Evolutionary conservation across 2,329 filamentous ascomycete genomes (phyloP), one percentile per base, ranked within the genome.

Genomic region (Microthyrium microscopicum): DNA sequence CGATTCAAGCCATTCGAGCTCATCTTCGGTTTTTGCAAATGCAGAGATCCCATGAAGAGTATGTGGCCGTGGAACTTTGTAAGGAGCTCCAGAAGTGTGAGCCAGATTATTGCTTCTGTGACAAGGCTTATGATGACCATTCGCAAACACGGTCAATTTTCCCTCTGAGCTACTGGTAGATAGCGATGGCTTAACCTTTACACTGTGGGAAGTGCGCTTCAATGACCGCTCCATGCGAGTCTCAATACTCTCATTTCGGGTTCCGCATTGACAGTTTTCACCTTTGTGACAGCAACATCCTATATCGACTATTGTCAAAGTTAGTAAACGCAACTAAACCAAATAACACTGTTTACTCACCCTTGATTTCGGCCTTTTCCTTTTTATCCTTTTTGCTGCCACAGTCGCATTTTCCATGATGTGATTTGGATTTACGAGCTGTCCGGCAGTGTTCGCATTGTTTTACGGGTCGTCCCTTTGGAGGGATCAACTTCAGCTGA

Each of bases 371-470:
- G 42, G 54, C 51, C 41, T 56, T 55, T 39, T 57, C 13, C 22
- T 38, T 47, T 46, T 61, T 62, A 62, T 78, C 77, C 41, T 75
- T 73, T 68, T 92, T 94, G 58, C 92, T 82, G 54, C 83, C 85
- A 58, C 89, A 98, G 58, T 95, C 85, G 61, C 89, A 98, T 58
- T 89, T 92, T 51, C 89, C 73, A 58, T 95, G 89, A 43, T 87
- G 82, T 38, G 85, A 77, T 48, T 89, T 82, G 57, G 83, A 87
- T 68, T 95, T 95, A 62, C 89, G 85, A 67, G 92, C 78, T 45
- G 79, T 73, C 55, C 89, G 87, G 62, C 89, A 98, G 62, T 98
- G 89, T 46, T 83, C 73, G 61, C 89, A 98, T 75, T 98, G 89
- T 48, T 89, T 93, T 46, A 95, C 84, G 41, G 89, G 89, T 41